phyloP scores from a whole-genome alignment of 306 rosid species.

The Cicer chorassanicum region DNA sequence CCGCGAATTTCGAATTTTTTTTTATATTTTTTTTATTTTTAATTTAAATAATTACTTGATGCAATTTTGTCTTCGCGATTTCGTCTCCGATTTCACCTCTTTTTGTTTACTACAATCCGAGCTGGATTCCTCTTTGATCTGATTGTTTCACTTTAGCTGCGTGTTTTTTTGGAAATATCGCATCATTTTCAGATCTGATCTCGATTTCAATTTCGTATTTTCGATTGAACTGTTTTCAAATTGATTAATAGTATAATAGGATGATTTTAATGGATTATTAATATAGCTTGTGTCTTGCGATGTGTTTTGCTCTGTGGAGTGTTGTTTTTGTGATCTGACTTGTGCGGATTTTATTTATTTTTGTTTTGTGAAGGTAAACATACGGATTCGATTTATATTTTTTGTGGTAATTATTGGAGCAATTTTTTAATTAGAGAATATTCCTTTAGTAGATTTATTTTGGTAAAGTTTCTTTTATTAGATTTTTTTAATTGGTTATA shows the following conservation, averaged over 20 bases:
- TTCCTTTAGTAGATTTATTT: conserved; percentile 23
- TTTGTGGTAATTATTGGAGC: not conserved
- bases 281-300: not conserved
- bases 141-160: conserved; percentile 5
- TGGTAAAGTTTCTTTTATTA: conserved; percentile 20
- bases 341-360: not conserved
- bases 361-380: not conserved
- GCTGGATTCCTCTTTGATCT: conserved; percentile 41
- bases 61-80: not conserved
- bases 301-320: conserved; percentile 29
- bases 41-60: not conserved
- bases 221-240: not conserved
- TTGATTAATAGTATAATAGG: not conserved
- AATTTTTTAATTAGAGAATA: not conserved
- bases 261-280: not conserved
- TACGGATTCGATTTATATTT: not conserved
- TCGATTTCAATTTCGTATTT: not conserved
- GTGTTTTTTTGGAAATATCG: not conserved
- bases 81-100: conserved; percentile 3
- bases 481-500: conserved; percentile 21
- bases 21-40: not conserved
- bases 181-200: conserved; percentile 42
- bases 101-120: conserved; percentile 17
- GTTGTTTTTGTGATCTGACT: conserved; percentile 22
- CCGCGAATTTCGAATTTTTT: not conserved